Conservation (phyloP, 192 early-diverging fungal genomes). For the Chytriomyces sp. region DNA sequence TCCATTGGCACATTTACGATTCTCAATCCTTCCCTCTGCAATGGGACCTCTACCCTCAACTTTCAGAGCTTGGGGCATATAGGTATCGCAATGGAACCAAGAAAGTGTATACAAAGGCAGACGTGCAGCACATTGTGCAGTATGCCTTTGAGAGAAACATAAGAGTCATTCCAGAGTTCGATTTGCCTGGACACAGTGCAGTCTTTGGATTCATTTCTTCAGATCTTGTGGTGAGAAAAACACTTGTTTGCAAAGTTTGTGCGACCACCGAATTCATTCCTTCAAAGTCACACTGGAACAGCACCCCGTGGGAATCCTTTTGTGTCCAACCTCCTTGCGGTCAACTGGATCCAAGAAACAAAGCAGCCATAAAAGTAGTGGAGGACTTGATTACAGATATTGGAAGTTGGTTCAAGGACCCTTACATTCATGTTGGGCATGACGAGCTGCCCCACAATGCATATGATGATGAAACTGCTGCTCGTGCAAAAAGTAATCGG, state of each 20-base stretch:
- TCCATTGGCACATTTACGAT: constrained; percentile 44
- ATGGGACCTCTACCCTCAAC: constrained; percentile 53
- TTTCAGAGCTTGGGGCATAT: constrained; percentile 69
- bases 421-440: constrained; percentile 66
- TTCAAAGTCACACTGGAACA: constrained; percentile 48
- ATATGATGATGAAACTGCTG: neutral
- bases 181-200: constrained; percentile 84
- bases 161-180: constrained; percentile 87
- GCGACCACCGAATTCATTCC: neutral
- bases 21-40: constrained; percentile 25
- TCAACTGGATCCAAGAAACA: constrained; percentile 63
- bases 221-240: constrained; percentile 16
- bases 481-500: neutral
- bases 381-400: constrained; percentile 69
- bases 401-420: constrained; percentile 66
- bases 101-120: constrained; percentile 71
- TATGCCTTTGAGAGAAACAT: constrained; percentile 73
- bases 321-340: constrained; percentile 71
- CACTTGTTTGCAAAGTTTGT: neutral
- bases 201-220: constrained; percentile 25
- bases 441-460: neutral
- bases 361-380: constrained; percentile 64
- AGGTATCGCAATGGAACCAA: constrained; percentile 27
- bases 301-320: constrained; percentile 58
- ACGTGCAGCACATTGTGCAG: constrained; percentile 66